phyloP scores from a whole-genome alignment of 495 filamentous ascomycete genomes.

The Hypoxylon perforatum region DNA sequence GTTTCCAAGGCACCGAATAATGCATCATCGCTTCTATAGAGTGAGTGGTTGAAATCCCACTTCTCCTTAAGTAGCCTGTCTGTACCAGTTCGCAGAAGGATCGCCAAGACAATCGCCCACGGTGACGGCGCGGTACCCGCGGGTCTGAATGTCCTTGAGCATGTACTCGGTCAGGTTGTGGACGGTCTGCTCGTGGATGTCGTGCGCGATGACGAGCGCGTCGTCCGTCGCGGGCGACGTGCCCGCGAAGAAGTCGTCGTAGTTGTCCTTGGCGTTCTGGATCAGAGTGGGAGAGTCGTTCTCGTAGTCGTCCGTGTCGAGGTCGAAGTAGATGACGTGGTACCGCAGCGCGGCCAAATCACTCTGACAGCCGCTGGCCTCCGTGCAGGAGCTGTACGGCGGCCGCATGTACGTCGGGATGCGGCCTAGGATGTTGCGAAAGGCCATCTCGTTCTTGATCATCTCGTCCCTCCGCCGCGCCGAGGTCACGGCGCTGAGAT shows the following conservation, averaged over 20 bases:
- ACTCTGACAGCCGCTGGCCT: slow-evolving; percentile 55
- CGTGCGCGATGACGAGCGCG: slow-evolving; percentile 64
- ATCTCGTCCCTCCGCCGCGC: slow-evolving; percentile 66
- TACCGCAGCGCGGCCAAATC: slow-evolving; percentile 68
- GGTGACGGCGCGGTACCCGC: slow-evolving; percentile 62
- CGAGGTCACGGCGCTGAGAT: slow-evolving; percentile 64
- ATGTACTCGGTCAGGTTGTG: slow-evolving; percentile 74
- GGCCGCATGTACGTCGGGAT: slow-evolving; percentile 84
- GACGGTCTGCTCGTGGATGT: slow-evolving; percentile 75
- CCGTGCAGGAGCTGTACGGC: slow-evolving; percentile 71
- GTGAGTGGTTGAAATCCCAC: background rate
- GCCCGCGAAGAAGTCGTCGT: slow-evolving; percentile 52
- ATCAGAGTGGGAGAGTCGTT: slow-evolving; percentile 65
- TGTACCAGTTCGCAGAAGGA: slow-evolving; percentile 57
- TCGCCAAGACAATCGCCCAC: slow-evolving; percentile 54
- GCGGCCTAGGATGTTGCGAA: slow-evolving; percentile 74
- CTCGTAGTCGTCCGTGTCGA: slow-evolving; percentile 75
- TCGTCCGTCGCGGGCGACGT: slow-evolving; percentile 33
- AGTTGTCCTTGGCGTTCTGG: slow-evolving; percentile 71
- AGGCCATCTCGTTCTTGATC: slow-evolving; percentile 73
- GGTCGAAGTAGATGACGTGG: slow-evolving; percentile 71
- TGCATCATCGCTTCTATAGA: no score
- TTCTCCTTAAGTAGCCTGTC: slow-evolving; percentile 27
- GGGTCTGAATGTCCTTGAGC: slow-evolving; percentile 61
- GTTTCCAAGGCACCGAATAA: no score